Base-by-base conservation (phyloP, 345 rosid genomes). In the Geranium rotundifolium region DNA sequence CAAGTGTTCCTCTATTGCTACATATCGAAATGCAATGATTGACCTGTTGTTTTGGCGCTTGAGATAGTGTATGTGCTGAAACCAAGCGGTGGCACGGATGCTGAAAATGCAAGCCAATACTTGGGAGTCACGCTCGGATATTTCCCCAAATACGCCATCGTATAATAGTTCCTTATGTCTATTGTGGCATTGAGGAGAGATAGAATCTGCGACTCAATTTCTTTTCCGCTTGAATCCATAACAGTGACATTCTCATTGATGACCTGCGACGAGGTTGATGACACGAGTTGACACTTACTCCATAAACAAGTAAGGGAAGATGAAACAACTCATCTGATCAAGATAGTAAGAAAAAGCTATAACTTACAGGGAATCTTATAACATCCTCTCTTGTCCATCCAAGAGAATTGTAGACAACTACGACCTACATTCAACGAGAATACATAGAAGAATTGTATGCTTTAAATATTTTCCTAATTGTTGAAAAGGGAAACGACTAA, bases 381-480 rank as follows among this genome's bases (percentile, higher is more conserved):
- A 83, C 77, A 75, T 93, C 95, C 59, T 78, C 84, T 76, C 99
- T 83, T 73, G 83, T 81, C 99, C 97, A 93, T 77, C 97, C 99
- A 59, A 93, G 93, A 61, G 99, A 70, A 73, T 93, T 93, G 77
- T 93, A 93, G 63, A 83, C 84, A 76, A 93, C 81, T 65, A 88
- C 76, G 55, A 79, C 66, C 99, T 93, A 71, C 69, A 46, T 10
- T 34, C 41, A 34, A 46, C 16, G 16, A 7, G 14, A 46, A 46
- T 23, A 23, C 27, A 23, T 23, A 23, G 27, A 23, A 23, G 27
- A 58, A 68, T 76, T 34, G 58, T 57, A 66, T 27, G 6, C 59
- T 55, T 50, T 54, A 59, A 15, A 1, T 58, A 58, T 69, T 50
- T 67, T 61, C 63, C 54, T 49, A 61, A 65, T 60, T 54, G 69